Conservation (phyloP, 371 early-diverging fungal species). For the Zychaea mexicana region DNA sequence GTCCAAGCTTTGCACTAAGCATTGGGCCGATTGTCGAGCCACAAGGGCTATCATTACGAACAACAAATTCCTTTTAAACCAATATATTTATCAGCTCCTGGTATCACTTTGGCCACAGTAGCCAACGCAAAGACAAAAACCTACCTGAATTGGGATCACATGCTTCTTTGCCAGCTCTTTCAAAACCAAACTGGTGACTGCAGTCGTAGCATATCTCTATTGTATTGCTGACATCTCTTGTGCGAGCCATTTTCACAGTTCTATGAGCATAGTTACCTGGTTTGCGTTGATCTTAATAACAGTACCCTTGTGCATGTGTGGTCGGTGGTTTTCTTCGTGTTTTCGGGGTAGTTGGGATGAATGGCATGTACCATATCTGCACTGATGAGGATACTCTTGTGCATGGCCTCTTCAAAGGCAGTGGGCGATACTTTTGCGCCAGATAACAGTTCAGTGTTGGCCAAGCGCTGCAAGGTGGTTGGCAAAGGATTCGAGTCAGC, state of each 20-base stretch:
- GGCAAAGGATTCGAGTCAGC: constrained; percentile 92
- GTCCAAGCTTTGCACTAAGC: constrained; percentile 91
- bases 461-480: constrained; percentile 67
- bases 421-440: constrained; percentile 32
- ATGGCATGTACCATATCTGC: constrained; percentile 96
- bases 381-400: constrained; percentile 86
- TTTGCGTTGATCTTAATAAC: constrained; percentile 96
- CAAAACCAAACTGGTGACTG: constrained; percentile 81
- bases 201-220: constrained; percentile 91
- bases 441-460: constrained; percentile 33
- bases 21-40: constrained; percentile 94
- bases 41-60: constrained; percentile 86
- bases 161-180: constrained; percentile 78
- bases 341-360: constrained; percentile 88
- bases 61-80: constrained; percentile 82
- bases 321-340: constrained; percentile 91
- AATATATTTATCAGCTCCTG: no score
- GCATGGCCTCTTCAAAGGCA: constrained; percentile 85
- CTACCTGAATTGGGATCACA: constrained; percentile 77
- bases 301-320: constrained; percentile 91
- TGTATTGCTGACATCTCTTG: no score
- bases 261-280: constrained; percentile 59
- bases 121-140: no score
- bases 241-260: no score
- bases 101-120: no score